Percentiles rank a stretch among this genome's conserved stretches.
These are phyloP conservation scores for Macrolepiota dolichaula DNA, from an alignment of 768 basidiomycete genomes.

Conservation along the genomic window DNA sequence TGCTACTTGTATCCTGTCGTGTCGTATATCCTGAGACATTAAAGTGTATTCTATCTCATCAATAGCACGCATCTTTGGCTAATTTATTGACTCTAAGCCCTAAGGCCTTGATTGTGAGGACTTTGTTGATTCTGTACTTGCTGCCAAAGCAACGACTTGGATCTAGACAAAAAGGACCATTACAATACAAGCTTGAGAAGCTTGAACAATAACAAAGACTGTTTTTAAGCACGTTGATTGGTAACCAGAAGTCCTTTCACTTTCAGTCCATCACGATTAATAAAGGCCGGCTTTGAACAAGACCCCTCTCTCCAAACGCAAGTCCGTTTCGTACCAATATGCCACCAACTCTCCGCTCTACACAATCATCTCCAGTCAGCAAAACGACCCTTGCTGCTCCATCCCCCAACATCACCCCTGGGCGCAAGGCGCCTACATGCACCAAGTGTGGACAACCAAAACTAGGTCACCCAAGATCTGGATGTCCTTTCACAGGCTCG, in stretches of 20 bases:
- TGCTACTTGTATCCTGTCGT: conserved; percentile 30
- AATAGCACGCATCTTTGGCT: conserved; percentile 28
- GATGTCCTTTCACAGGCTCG: conserved; percentile 47
- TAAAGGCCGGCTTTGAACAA: not conserved
- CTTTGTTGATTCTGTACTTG: not conserved
- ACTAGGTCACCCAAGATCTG: conserved; percentile 59
- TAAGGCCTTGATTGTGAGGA: no score
- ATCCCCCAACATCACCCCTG: conserved; percentile 25
- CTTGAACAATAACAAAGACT: no score
- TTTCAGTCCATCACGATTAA: not conserved
- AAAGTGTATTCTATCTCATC: conserved; percentile 35
- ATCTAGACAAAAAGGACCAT: not conserved
- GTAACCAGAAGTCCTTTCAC: no score
- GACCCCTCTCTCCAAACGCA: conserved; percentile 2
- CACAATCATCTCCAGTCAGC: conserved; percentile 19
- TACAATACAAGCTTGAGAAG: not conserved
- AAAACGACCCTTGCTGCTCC: conserved; percentile 3
- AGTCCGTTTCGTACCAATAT: conserved; percentile 18
- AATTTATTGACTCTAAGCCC: conserved; percentile 10
- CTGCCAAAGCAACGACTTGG: not conserved
- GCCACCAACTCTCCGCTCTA: conserved; percentile 20
- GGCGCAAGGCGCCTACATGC: conserved; percentile 53
- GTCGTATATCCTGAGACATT: conserved; percentile 31
- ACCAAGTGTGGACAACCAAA: conserved; percentile 52
- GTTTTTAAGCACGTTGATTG: not conserved